Base-by-base conservation (phyloP, 768 basidiomycete species). In the Melanogaster broomeanus region DNA sequence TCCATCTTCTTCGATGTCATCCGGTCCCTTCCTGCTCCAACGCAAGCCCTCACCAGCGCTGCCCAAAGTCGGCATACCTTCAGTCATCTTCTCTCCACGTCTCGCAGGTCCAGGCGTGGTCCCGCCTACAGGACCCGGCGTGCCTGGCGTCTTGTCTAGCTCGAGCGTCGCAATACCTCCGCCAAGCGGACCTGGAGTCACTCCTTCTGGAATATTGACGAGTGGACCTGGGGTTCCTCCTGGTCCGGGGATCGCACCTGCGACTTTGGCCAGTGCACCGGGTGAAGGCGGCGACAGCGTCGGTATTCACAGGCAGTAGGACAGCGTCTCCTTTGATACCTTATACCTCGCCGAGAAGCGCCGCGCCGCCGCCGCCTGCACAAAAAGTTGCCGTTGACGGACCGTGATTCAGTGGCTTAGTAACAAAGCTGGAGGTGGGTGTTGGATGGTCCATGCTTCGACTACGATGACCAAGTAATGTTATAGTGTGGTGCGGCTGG, bases 71-170 rank as follows among this genome's bases (percentile, higher is more conserved):
- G 62, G 60, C 18, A 64, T 68, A 42, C 49, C 58, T 11, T 42
- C 60, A 11, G 44, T 69, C 3, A 59, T 56, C 5, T 68, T 57
- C 53, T 66, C 66, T 1, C 66, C 66, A 2, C 66, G 66, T 13
- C 64, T 68, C 21, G 45, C 66, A 3, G 68, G 66, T 11, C 66
- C 66, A 8, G 66, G 66, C 7, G 61, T 69, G 22, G 62, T 64
- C 33, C 67, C 56, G 8, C 63, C 64, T 1, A 62, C 60, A 2
- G 64, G 64, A 4, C 64, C 64, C 0, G 64, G 64, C 7, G 56
- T 66, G 10, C 64, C 64, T 0, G 64, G 64, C 19, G 61, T 65
- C 30, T 34, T 65, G 30, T 62, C 64, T 8, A 42, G 53, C 6
- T 3, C 58, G 30, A 38, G 15, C 15, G 35, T 12, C 34, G 33